A percentile compares a stretch with the other conserved stretches of the same genome.
Evolutionary conservation across 768 basidiomycete genomes (phyloP).

Genomic region (Boletus subparvulus): DNA sequence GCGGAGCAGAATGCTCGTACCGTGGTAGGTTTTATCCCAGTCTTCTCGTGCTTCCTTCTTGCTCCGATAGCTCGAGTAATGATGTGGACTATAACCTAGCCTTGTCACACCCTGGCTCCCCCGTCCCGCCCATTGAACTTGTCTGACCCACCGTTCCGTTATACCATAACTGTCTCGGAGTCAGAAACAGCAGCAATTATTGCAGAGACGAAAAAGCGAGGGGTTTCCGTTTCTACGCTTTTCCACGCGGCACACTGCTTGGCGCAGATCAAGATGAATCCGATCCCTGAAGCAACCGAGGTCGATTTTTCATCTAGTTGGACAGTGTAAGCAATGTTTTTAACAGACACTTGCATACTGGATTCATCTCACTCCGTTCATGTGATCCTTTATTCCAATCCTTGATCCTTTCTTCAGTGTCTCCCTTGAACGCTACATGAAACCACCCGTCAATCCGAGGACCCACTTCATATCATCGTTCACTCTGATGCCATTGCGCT

Average conservation of each 20-base stretch:
- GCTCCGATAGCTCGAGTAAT: background rate
- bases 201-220: conserved; percentile 7
- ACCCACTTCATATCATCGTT: conserved; percentile 21
- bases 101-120: conserved; percentile 8
- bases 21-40: conserved; percentile 4
- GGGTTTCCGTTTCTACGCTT: conserved; percentile 14
- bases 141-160: conserved; percentile 8
- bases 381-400: background rate
- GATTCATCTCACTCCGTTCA: background rate
- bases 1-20: conserved; percentile 1
- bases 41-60: no score
- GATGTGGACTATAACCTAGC: background rate
- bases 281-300: conserved; percentile 10
- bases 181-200: conserved; percentile 12
- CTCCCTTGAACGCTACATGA: conserved; percentile 20
- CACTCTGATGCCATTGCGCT: conserved; percentile 11
- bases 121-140: conserved; percentile 5
- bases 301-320: conserved; percentile 10
- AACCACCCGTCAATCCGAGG: conserved; percentile 15
- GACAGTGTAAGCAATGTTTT: conserved; percentile 10
- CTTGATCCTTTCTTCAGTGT: background rate
- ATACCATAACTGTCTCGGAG: background rate
- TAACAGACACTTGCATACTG: no score
- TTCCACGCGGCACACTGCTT: conserved; percentile 26
- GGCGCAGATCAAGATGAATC: conserved; percentile 24